These are phyloP conservation scores for Clarireedia sp. DNA, from an alignment of 2,329 filamentous ascomycete species.

Conservation along the genomic window DNA sequence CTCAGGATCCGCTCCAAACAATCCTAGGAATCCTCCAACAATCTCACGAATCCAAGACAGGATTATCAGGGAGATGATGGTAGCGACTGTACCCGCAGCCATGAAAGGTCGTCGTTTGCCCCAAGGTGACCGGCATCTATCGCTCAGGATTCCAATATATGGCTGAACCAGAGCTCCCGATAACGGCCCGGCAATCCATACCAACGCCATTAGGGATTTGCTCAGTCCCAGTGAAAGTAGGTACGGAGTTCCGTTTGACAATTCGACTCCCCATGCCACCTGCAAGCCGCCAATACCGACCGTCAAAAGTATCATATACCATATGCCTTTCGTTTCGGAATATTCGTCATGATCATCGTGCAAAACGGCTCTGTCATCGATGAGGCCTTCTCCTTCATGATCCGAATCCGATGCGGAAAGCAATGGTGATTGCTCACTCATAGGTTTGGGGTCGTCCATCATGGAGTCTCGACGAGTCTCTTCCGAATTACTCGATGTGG, in stretches of 20 bases:
- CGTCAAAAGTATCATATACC: constrained; percentile 81
- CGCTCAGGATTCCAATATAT: constrained; percentile 73
- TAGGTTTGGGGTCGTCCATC: constrained; percentile 18
- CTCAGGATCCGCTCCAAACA: constrained; percentile 64
- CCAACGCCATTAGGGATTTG: constrained; percentile 74
- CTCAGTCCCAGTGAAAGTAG: constrained; percentile 72
- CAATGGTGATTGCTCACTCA: constrained; percentile 43
- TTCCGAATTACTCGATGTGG: background rate
- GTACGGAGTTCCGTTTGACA: constrained; percentile 86
- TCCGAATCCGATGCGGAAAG: constrained; percentile 34
- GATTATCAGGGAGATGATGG: constrained; percentile 57
- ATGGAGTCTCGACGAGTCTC: background rate
- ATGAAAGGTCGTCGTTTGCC: constrained; percentile 79
- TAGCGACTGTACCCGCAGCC: constrained; percentile 59
- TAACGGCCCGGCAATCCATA: constrained; percentile 77
- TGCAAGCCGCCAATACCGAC: constrained; percentile 82
- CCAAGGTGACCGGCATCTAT: constrained; percentile 66
- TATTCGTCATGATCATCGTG: constrained; percentile 38
- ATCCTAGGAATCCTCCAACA: constrained; percentile 55
- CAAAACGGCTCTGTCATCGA: constrained; percentile 29
- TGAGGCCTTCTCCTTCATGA: constrained; percentile 32
- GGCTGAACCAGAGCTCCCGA: constrained; percentile 75
- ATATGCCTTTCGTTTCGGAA: constrained; percentile 68
- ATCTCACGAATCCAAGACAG: constrained; percentile 70
- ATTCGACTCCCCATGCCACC: constrained; percentile 91